phyloP scores from a whole-genome alignment of 495 filamentous ascomycete species.

The Arthonia radiata region DNA sequence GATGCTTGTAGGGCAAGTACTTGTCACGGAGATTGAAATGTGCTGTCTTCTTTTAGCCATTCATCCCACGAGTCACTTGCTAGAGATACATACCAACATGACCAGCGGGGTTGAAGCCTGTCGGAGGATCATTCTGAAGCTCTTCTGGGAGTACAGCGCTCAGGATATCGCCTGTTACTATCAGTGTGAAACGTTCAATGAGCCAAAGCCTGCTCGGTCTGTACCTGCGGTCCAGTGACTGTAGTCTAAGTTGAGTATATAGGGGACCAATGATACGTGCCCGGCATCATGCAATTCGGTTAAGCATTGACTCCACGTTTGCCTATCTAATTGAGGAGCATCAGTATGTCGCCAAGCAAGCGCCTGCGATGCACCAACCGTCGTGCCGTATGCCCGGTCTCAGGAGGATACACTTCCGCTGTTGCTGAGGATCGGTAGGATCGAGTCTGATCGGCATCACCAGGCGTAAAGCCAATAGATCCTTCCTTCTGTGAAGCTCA shows the following conservation, averaged over 20 bases:
- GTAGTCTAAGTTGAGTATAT: conserved; percentile 53
- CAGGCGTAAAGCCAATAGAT: conserved; percentile 35
- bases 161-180: conserved; percentile 49
- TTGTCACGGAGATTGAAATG: conserved; percentile 74
- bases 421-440: conserved; percentile 18
- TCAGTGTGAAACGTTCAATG: not conserved
- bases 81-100: conserved; percentile 42
- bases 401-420: conserved; percentile 51
- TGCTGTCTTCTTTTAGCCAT: conserved; percentile 17
- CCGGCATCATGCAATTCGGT: conserved; percentile 38
- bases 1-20: conserved; percentile 54
- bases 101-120: conserved; percentile 63
- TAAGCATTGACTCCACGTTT: conserved; percentile 50
- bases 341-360: conserved; percentile 2
- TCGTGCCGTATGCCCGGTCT: conserved; percentile 38
- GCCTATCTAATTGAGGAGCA: conserved; percentile 25
- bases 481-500: conserved; percentile 27
- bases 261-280: conserved; percentile 44
- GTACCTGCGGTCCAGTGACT: conserved; percentile 64
- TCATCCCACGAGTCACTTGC: not conserved
- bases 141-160: conserved; percentile 45
- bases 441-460: conserved; percentile 29
- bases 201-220: conserved; percentile 10
- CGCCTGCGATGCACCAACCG: conserved; percentile 21
- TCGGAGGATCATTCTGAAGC: conserved; percentile 50